Percentiles rank a stretch among this genome's conserved stretches.
Evolutionary conservation across 2,329 filamentous ascomycete genomes (phyloP).

Genomic region (Venturia asperata): DNA sequence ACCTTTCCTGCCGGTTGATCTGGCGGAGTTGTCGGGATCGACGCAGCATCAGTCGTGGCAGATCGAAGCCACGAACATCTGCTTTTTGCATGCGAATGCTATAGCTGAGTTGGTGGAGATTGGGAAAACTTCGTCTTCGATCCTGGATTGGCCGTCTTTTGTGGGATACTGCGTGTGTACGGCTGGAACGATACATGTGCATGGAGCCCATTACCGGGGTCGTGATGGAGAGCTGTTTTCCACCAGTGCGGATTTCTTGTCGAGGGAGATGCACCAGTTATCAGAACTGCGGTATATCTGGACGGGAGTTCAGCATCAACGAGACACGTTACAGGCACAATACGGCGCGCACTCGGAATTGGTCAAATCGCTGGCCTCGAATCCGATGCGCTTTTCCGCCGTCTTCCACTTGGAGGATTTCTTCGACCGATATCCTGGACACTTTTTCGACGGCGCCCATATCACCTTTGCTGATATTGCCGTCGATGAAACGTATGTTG

Average conservation of each 20-base stretch:
- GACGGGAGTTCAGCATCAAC: slow-evolving; percentile 73
- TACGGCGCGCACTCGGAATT: slow-evolving; percentile 73
- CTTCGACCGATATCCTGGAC: slow-evolving; percentile 71
- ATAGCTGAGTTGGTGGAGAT: slow-evolving; percentile 77
- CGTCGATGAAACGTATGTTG: slow-evolving; percentile 51
- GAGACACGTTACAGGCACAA: slow-evolving; percentile 68
- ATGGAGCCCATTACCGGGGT: slow-evolving; percentile 71
- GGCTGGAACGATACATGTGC: slow-evolving; percentile 80
- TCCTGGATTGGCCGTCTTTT: slow-evolving; percentile 79
- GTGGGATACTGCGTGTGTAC: slow-evolving; percentile 82
- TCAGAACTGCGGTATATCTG: slow-evolving; percentile 67
- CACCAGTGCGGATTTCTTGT: slow-evolving; percentile 61
- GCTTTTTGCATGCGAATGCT: slow-evolving; percentile 79
- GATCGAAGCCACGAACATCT: slow-evolving; percentile 82
- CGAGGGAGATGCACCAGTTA: slow-evolving; percentile 72
- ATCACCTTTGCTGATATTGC: slow-evolving; percentile 62
- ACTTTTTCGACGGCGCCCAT: slow-evolving; percentile 67
- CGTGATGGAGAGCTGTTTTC: slow-evolving; percentile 57
- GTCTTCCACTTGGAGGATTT: slow-evolving; percentile 84
- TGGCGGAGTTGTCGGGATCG: slow-evolving; percentile 69
- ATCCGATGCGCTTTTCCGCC: slow-evolving; percentile 64
- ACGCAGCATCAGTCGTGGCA: slow-evolving; percentile 90
- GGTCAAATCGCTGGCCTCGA: slow-evolving; percentile 63
- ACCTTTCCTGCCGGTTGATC: slow-evolving; percentile 77
- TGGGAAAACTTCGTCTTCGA: slow-evolving; percentile 60